Evolutionary conservation across 257 asterid species (phyloP), one percentile per base, ranked within the genome.

Genomic region (Fraxinus pennsylvanica): DNA sequence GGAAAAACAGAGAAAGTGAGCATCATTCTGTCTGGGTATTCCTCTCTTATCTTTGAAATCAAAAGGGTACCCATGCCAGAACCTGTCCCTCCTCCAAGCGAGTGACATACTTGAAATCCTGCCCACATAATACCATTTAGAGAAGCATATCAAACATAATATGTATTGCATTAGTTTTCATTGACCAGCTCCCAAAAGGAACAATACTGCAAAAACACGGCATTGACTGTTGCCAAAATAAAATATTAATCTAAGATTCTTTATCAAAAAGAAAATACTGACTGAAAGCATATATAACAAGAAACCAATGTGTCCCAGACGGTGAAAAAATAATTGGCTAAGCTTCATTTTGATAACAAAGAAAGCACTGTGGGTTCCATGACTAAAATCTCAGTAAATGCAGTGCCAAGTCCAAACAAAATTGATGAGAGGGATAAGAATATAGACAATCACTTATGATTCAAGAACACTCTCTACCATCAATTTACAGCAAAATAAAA

Each of bases 1-100:
- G 97, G 97, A 85, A 92, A 92, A 73, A 92, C 97, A 3, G 97
- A 92, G 90, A 92, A 92, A 15, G 97, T 92, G 68, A 92, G 97
- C 97, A 92, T 92, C 97, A 92, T 92, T 81, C 97, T 89, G 84
- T 92, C 97, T 12, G 97, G 97, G 80, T 92, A 92, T 81, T 92
- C 97, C 90, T 92, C 97, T 78, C 97, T 83, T 85, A 92, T 92
- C 89, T 92, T 92, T 38, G 97, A 92, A 70, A 92, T 92, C 89
- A 92, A 74, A 35, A 92, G 97, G 84, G 97, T 92, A 52, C 97
- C 97, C 97, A 92, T 92, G 79, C 97, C 97, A 76, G 97, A 92
- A 61, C 97, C 97, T 27, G 97, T 92, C 75, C 97, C 97, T 27
- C 97, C 97, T 81, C 97, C 97, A 50, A 92, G 97, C 9, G 97